Evolutionary conservation across 768 basidiomycete genomes (phyloP).

Genomic region (Tricholoma saponaceum): DNA sequence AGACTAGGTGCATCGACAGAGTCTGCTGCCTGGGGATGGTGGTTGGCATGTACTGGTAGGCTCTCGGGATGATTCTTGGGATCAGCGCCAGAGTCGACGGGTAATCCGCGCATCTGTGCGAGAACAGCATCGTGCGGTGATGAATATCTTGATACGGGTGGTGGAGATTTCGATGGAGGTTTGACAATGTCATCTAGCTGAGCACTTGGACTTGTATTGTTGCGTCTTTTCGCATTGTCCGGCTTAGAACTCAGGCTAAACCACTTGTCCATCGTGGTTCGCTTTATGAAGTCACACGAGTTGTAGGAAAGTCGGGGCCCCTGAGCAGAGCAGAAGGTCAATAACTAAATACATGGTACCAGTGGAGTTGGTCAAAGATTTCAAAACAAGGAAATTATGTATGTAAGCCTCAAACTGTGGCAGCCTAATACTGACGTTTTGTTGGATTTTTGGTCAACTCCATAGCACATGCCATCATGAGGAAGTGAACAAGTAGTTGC

Average conservation of each 20-base stretch:
- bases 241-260: neutral
- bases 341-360: too few relatives aligned
- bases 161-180: neutral
- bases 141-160: conserved; percentile 17
- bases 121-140: conserved; percentile 65
- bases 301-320: too few relatives aligned
- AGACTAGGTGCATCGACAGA: neutral
- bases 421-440: too few relatives aligned
- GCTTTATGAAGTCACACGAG: conserved; percentile 2
- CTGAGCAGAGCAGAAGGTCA: too few relatives aligned
- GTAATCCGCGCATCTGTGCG: conserved; percentile 43
- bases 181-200: conserved; percentile 1
- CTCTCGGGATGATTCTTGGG: conserved; percentile 11
- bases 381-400: too few relatives aligned
- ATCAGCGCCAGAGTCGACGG: conserved; percentile 4
- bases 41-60: neutral
- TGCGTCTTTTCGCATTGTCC: neutral
- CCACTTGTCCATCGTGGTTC: conserved; percentile 1
- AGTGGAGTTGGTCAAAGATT: too few relatives aligned
- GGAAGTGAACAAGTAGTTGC: too few relatives aligned
- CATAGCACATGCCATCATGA: too few relatives aligned
- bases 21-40: neutral
- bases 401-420: too few relatives aligned
- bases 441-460: too few relatives aligned
- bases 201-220: neutral